A percentile compares a stretch with the other conserved stretches of the same genome.
phyloP scores from a whole-genome alignment of 2,329 filamentous ascomycete genomes.

The Stagonosporopsis vannaccii region DNA sequence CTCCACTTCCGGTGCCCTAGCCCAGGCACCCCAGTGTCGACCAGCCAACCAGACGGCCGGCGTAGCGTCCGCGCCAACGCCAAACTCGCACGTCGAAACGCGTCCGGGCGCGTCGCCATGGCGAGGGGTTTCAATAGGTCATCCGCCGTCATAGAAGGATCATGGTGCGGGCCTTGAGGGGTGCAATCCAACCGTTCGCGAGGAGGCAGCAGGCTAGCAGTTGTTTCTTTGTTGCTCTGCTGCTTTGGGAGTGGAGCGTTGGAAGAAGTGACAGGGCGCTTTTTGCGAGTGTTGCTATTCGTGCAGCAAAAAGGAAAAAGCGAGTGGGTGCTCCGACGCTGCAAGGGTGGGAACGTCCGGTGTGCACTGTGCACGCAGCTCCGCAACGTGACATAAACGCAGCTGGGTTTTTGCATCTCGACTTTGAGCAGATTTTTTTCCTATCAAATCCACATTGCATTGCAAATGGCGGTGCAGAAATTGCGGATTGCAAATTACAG shows the following conservation, averaged over 20 bases:
- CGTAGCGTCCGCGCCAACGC: conserved; percentile 5
- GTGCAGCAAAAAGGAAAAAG: conserved; percentile 3
- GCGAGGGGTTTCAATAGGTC: conserved; percentile 5
- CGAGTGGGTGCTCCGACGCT: conserved; percentile 1
- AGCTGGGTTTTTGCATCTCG: conserved; percentile 1
- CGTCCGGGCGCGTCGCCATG: conserved; percentile 22
- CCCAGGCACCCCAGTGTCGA: conserved; percentile 1
- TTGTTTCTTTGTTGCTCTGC: conserved; percentile 1
- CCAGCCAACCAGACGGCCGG: conserved; percentile 2
- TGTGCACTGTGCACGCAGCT: conserved; percentile 13
- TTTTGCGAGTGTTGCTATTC: not conserved
- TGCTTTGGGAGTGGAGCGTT: not conserved
- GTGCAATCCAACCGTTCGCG: not conserved
- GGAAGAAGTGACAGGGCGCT: conserved; percentile 1
- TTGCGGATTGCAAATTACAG: not conserved
- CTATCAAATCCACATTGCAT: not conserved
- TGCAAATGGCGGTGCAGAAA: not conserved
- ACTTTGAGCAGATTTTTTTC: conserved; percentile 2
- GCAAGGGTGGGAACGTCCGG: conserved; percentile 14
- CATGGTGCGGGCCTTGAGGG: not conserved
- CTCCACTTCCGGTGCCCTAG: not conserved
- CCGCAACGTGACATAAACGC: conserved; percentile 11
- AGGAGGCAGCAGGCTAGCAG: not conserved
- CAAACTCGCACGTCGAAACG: conserved; percentile 22
- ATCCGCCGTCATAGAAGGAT: conserved; percentile 4